These are phyloP conservation scores for Pharnaceum exiguum DNA, from an alignment of 148 eudicot genomes.

Conservation along the genomic window DNA sequence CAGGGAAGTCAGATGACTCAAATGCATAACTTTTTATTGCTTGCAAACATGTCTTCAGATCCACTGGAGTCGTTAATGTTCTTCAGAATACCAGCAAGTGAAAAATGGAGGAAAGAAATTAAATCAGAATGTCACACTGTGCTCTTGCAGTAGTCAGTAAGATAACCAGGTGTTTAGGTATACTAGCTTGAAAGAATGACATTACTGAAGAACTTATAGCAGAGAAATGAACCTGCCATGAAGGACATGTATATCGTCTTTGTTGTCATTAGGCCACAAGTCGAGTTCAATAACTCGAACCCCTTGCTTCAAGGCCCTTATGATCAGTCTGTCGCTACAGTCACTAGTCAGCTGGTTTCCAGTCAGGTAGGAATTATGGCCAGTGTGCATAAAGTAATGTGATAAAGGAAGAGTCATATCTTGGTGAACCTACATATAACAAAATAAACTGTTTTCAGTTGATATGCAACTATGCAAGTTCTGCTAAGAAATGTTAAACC, in stretches of 20 bases:
- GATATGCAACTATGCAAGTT: not conserved
- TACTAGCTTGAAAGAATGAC: no score
- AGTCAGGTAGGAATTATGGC: constrained; percentile 84
- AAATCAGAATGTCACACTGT: not conserved
- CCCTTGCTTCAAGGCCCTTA: constrained; percentile 64
- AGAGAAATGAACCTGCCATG: constrained; percentile 55
- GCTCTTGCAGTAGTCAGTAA: not conserved
- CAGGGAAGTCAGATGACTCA: constrained; percentile 67
- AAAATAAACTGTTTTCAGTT: not conserved
- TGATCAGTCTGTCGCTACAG: constrained; percentile 71
- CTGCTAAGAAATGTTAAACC: not conserved
- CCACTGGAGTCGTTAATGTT: constrained; percentile 84
- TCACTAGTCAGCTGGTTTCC: constrained; percentile 86
- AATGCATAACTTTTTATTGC: constrained; percentile 82
- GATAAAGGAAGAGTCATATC: constrained; percentile 82
- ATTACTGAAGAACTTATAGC: not conserved
- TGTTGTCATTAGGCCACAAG: constrained; percentile 70
- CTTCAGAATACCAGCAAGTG: constrained; percentile 32
- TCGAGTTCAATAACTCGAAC: constrained; percentile 91
- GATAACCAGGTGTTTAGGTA: not conserved
- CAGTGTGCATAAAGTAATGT: constrained; percentile 81
- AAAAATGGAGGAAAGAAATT: not conserved
- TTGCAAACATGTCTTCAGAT: constrained; percentile 56
- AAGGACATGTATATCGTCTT: constrained; percentile 59
- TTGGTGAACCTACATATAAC: constrained; percentile 56